Percentiles rank a stretch among this genome's conserved stretches.
These are phyloP conservation scores for Croton laevigatus DNA, from an alignment of 441 rosid genomes.

Conservation along the genomic window DNA sequence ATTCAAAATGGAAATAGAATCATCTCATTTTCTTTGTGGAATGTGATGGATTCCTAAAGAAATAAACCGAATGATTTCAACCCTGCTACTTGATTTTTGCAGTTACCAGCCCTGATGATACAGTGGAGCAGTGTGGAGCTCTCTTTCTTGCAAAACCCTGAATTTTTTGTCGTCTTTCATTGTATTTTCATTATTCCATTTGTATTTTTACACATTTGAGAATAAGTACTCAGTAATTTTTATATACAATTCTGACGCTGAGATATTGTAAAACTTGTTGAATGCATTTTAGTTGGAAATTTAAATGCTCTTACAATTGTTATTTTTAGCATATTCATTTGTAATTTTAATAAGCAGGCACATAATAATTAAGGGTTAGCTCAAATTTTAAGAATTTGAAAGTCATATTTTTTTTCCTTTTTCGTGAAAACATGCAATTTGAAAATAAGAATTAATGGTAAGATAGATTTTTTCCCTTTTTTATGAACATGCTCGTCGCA, in stretches of 20 bases:
- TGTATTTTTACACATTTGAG: slow-evolving; percentile 6
- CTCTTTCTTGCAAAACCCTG: slow-evolving; percentile 48
- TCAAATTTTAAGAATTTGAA: too few relatives aligned
- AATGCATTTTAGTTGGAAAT: too few relatives aligned
- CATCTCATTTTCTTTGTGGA: neutral
- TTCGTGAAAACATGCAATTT: too few relatives aligned
- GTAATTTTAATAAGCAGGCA: too few relatives aligned
- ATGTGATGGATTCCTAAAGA: neutral
- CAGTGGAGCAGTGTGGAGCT: slow-evolving; percentile 69
- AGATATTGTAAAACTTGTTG: too few relatives aligned
- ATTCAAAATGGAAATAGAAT: neutral
- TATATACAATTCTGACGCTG: slow-evolving; percentile 2
- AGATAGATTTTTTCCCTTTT: too few relatives aligned
- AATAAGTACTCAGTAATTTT: slow-evolving; percentile 12
- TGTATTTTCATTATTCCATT: neutral
- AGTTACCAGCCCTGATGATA: slow-evolving; percentile 88
- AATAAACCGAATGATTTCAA: neutral
- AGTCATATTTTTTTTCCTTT: too few relatives aligned
- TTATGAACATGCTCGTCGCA: too few relatives aligned
- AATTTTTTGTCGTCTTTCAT: neutral
- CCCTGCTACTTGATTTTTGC: slow-evolving; percentile 26
- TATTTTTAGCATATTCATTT: too few relatives aligned
- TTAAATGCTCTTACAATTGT: too few relatives aligned
- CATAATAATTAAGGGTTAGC: too few relatives aligned
- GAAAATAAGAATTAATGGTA: too few relatives aligned